Evolutionary conservation across 2,329 filamentous ascomycete species (phyloP).

Genomic region (Paramyrothecium sp.): DNA sequence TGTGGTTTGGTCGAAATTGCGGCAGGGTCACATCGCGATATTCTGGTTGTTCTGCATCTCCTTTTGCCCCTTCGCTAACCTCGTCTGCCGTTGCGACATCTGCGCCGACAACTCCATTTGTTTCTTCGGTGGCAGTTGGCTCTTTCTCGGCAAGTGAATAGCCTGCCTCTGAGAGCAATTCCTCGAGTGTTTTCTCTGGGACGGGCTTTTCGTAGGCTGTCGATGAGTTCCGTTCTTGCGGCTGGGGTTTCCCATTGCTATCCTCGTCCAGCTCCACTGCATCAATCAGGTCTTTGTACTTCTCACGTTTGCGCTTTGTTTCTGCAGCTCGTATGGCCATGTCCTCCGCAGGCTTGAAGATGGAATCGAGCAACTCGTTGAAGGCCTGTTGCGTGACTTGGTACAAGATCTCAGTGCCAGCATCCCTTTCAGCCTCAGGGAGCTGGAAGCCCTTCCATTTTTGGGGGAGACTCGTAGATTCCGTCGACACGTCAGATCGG

Average conservation of each 20-base stretch:
- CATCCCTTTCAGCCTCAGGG: slow-evolving; percentile 76
- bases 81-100: slow-evolving; percentile 16
- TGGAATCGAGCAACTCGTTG: slow-evolving; percentile 83
- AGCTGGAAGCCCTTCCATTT: slow-evolving; percentile 78
- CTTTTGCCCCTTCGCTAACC: slow-evolving; percentile 10
- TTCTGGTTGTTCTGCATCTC: slow-evolving; percentile 12
- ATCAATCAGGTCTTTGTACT: slow-evolving; percentile 49
- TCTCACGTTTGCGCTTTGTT: slow-evolving; percentile 61
- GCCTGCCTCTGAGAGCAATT: slow-evolving; percentile 41
- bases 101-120: slow-evolving; percentile 18
- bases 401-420: slow-evolving; percentile 85
- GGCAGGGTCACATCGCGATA: slow-evolving; percentile 62
- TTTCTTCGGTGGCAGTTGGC: slow-evolving; percentile 23
- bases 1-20: slow-evolving; percentile 63
- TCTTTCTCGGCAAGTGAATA: slow-evolving; percentile 38
- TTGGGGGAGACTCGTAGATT: slow-evolving; percentile 70
- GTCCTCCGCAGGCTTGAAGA: slow-evolving; percentile 82
- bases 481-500: slow-evolving; percentile 70
- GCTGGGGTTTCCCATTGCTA: slow-evolving; percentile 15
- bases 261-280: slow-evolving; percentile 30
- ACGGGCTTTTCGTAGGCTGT: slow-evolving; percentile 11
- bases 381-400: slow-evolving; percentile 87
- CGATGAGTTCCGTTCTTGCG: slow-evolving; percentile 2
- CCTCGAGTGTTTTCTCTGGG: slow-evolving; percentile 24
- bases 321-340: slow-evolving; percentile 66